These are phyloP conservation scores for Hypomontagnella monticulosa DNA, from an alignment of 495 filamentous ascomycete genomes.

Conservation along the genomic window DNA sequence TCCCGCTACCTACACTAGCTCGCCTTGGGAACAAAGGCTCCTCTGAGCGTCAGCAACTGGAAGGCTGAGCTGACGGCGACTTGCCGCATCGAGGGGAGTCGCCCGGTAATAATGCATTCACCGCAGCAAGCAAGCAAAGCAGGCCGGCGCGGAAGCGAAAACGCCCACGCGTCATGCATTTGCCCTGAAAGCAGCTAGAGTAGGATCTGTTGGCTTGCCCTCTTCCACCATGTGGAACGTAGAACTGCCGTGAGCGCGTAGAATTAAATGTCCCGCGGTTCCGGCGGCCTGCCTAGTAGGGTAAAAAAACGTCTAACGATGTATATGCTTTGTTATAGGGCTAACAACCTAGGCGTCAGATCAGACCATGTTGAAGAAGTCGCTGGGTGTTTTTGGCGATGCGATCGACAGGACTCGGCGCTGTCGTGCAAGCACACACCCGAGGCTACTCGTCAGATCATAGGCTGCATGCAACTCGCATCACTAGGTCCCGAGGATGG, in stretches of 20 bases:
- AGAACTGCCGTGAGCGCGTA: constrained; percentile 20
- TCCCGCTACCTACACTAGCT: constrained; percentile 3
- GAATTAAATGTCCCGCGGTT: constrained; percentile 26
- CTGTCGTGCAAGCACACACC: constrained; percentile 9
- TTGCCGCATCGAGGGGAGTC: constrained; percentile 31
- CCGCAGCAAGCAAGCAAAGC: too few relatives aligned
- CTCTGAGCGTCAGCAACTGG: constrained; percentile 42
- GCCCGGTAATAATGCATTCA: constrained; percentile 32
- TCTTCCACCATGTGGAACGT: neutral
- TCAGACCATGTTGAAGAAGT: constrained; percentile 33
- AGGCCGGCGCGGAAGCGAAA: neutral
- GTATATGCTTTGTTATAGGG: constrained; percentile 13
- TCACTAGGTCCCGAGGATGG: constrained; percentile 23
- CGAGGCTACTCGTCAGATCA: too few relatives aligned
- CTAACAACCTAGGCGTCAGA: constrained; percentile 27
- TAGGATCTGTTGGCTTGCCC: constrained; percentile 25
- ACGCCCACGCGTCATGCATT: constrained; percentile 23
- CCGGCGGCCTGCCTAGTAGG: constrained; percentile 21
- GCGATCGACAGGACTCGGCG: constrained; percentile 30
- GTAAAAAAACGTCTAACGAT: too few relatives aligned
- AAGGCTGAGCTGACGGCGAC: constrained; percentile 39
- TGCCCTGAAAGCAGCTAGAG: constrained; percentile 23
- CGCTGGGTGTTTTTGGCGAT: constrained; percentile 1
- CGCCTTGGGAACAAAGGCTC: neutral
- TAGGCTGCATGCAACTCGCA: neutral